phyloP scores from a whole-genome alignment of 176 grass and related monocot genomes.

The Aegilops speltoides region DNA sequence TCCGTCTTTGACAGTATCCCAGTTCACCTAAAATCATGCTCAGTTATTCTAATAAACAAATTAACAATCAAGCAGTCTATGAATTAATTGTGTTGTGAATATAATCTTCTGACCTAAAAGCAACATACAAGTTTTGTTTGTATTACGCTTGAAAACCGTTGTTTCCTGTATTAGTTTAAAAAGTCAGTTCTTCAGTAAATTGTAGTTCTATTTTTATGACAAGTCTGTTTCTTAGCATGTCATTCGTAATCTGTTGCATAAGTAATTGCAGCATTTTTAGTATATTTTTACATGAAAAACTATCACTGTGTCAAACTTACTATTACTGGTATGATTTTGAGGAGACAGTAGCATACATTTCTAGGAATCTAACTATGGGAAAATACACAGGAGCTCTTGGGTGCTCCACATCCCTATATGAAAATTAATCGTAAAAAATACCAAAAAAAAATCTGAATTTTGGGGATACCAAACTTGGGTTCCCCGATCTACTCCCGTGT shows the following conservation, averaged over 20 bases:
- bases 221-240: conserved; percentile 1
- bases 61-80: neutral
- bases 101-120: conserved; percentile 8
- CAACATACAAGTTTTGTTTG: neutral
- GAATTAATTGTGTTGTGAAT: neutral
- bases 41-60: neutral
- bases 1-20: neutral
- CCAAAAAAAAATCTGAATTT: too few species aligned
- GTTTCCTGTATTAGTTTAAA: neutral
- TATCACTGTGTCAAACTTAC: neutral
- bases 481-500: too few species aligned
- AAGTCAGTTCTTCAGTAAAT: neutral
- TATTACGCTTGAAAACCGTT: neutral
- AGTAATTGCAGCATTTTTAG: neutral
- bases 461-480: too few species aligned
- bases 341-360: neutral
- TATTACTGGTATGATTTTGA: neutral
- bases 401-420: too few species aligned
- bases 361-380: conserved; percentile 1
- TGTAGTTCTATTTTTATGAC: neutral
- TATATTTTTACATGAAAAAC: neutral
- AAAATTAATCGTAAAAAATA: too few species aligned
- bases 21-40: neutral
- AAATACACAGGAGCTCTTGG: too few species aligned
- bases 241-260: neutral